phyloP scores from a whole-genome alignment of 2,329 filamentous ascomycete genomes.

The Fusarium lyarnte region DNA sequence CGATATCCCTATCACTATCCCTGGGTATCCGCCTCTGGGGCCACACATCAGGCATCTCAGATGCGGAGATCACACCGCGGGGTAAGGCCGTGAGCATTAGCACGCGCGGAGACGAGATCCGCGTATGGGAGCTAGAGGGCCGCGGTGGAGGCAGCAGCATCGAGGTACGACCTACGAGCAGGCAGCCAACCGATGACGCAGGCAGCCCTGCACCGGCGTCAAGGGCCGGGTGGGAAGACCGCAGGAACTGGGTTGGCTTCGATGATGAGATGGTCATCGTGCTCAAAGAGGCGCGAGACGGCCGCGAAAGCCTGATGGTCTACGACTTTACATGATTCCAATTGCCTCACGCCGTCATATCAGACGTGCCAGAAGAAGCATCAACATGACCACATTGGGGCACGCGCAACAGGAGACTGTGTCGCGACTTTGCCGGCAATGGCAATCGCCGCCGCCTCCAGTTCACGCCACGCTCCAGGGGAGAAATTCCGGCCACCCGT shows the following conservation, averaged over 20 bases:
- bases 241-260: constrained; percentile 79
- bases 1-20: constrained; percentile 73
- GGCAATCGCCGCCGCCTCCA: constrained; percentile 25
- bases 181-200: constrained; percentile 39
- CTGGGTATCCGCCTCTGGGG: constrained; percentile 84
- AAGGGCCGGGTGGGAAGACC: constrained; percentile 54
- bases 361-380: background rate
- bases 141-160: constrained; percentile 65
- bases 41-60: constrained; percentile 88
- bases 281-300: constrained; percentile 74
- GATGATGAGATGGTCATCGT: constrained; percentile 94
- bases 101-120: constrained; percentile 77
- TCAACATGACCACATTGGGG: background rate
- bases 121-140: constrained; percentile 90
- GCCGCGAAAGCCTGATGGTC: constrained; percentile 78
- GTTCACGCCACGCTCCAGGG: constrained; percentile 23
- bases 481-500: constrained; percentile 13
- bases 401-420: background rate
- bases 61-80: constrained; percentile 83
- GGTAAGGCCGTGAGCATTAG: constrained; percentile 94
- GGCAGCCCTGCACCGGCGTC: constrained; percentile 18
- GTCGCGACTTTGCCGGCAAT: constrained; percentile 17
- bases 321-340: constrained; percentile 80
- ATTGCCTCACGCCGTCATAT: background rate
- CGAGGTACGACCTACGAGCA: constrained; percentile 56